Evolutionary conservation across 2,329 filamentous ascomycete species (phyloP), one percentile per base, ranked within the genome.

Genomic region (Aspergillus oerlinghausenensis): DNA sequence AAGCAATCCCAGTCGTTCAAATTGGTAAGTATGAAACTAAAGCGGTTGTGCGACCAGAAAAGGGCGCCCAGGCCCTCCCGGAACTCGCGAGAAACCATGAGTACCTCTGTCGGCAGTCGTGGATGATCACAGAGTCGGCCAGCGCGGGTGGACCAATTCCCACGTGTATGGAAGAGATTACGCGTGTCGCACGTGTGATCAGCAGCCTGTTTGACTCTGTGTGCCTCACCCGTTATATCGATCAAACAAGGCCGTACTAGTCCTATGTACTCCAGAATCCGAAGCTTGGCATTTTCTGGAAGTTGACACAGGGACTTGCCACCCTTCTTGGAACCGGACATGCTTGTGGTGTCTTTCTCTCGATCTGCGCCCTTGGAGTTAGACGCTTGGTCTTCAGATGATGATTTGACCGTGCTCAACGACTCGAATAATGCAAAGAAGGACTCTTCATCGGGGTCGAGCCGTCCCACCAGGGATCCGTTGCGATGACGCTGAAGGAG

Each of bases 221-320:
- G 26, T 10, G 50, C 56, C 51, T 66, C 60, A n/a, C 35, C 38
- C 4, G 40, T 47, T 11, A 66, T 25, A 21, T 65, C 51, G 50
- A 67, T 63, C 25, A 62, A 48, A 32, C 66, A 67, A 9, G 57
- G 54, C 14, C 67, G 59, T 42, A 66, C 35, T 8, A 70, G 56
- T 3, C 61, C 62, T 32, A 58, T 56, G 50, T 66, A 64, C 28
- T 56, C 25, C 17, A 68, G 58, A 29, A 70, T 67, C 17, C 43
- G 61, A 19, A 57, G 56, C 50, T 61, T 58, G 43, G 60, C 45
- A 8, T 59, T 21, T 10, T 63, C 40, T 5, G 66, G 66, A n/a
- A 68, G 55, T 29, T 66, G 56, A 8, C 65, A 42, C 35, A 67
- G 61, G 0, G 60, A 62, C 21, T 49, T 47, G 23, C 38, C 35